Evolutionary conservation across 345 rosid genomes (phyloP).

Genomic region (Arabidopsis suecica): DNA sequence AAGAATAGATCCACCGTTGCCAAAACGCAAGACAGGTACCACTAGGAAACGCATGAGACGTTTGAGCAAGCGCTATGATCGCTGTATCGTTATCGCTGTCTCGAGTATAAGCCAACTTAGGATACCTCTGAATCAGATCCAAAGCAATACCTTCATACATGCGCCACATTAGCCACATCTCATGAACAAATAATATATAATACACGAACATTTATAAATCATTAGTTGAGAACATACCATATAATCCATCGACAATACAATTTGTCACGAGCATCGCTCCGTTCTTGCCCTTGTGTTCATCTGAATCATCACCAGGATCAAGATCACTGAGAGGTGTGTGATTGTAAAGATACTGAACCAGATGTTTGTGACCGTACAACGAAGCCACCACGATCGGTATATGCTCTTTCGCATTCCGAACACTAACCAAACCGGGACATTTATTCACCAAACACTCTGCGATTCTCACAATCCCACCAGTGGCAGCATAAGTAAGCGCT

Average conservation of each 20-base stretch:
- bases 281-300: constrained; percentile 47
- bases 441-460: constrained; percentile 58
- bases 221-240: constrained; percentile 49
- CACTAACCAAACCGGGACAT: constrained; percentile 48
- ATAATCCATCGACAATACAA: constrained; percentile 66
- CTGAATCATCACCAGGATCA: constrained; percentile 49
- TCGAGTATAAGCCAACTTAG: constrained; percentile 52
- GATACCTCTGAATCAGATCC: constrained; percentile 58
- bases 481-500: constrained; percentile 71
- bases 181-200: not conserved
- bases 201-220: not conserved
- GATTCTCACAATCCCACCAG: constrained; percentile 66
- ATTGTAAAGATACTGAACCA: constrained; percentile 62
- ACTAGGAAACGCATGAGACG: constrained; percentile 69
- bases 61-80: constrained; percentile 61
- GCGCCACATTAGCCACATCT: constrained; percentile 7
- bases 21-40: constrained; percentile 58
- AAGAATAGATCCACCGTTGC: constrained; percentile 63
- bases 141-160: constrained; percentile 59
- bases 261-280: constrained; percentile 69
- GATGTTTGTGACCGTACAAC: constrained; percentile 62
- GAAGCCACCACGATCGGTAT: constrained; percentile 76
- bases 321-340: constrained; percentile 55
- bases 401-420: constrained; percentile 50
- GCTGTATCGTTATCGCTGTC: constrained; percentile 72